Conservation (phyloP, 768 basidiomycete genomes). For the Suillus paluster region DNA sequence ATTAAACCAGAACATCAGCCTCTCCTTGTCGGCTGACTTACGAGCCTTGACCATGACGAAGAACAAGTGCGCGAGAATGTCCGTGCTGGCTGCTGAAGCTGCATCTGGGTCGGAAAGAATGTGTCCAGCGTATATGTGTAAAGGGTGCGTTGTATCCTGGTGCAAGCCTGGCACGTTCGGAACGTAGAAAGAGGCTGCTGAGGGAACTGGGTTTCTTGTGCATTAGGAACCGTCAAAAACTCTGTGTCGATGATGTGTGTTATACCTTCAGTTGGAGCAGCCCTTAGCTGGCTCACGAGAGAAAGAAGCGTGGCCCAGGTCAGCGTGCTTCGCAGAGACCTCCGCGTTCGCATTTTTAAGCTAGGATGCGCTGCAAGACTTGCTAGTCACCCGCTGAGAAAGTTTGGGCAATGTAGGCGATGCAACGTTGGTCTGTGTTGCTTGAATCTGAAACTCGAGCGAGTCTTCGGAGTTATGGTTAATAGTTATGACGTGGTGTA, state of each 20-base stretch:
- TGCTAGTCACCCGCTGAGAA: neutral
- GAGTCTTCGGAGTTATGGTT: neutral
- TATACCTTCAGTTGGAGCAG: conserved; percentile 8
- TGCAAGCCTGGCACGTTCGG: conserved; percentile 75
- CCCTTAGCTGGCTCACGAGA: conserved; percentile 2
- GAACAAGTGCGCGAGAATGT: conserved; percentile 78
- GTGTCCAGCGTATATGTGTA: conserved; percentile 87
- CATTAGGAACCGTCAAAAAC: conserved; percentile 6
- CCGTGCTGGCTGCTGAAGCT: conserved; percentile 51
- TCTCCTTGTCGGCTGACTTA: conserved; percentile 84
- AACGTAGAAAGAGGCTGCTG: conserved; percentile 87
- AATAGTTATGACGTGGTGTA: neutral
- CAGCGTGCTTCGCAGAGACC: neutral
- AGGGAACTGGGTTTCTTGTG: conserved; percentile 53
- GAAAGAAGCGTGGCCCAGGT: neutral
- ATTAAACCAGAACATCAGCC: conserved; percentile 97
- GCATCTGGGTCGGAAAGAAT: conserved; percentile 76
- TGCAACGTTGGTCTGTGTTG: neutral
- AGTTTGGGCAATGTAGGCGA: neutral
- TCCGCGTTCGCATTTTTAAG: neutral
- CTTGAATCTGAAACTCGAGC: neutral
- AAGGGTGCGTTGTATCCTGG: conserved; percentile 67
- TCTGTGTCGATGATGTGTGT: neutral
- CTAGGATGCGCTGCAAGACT: neutral
- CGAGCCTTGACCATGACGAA: conserved; percentile 92